Evolutionary conservation across 2,329 filamentous ascomycete species (phyloP).

Genomic region (Grosmannia huntii): DNA sequence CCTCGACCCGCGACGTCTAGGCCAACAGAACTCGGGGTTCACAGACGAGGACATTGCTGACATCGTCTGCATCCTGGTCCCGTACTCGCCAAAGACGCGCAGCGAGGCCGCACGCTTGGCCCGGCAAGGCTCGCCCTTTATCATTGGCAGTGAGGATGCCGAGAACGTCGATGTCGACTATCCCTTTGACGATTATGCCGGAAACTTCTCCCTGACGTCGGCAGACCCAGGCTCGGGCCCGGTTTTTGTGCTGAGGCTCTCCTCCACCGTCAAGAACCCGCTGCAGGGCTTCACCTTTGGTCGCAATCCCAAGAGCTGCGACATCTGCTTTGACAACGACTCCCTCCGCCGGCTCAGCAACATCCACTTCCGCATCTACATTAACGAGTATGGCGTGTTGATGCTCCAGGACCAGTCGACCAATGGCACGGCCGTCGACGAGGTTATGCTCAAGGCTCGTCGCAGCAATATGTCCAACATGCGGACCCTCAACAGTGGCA

Average conservation of each 20-base stretch:
- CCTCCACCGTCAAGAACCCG: slow-evolving; percentile 56
- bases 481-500: slow-evolving; percentile 59
- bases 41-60: slow-evolving; percentile 73
- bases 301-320: slow-evolving; percentile 57
- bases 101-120: slow-evolving; percentile 49
- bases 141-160: slow-evolving; percentile 35
- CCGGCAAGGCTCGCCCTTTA: slow-evolving; percentile 31
- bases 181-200: slow-evolving; percentile 34
- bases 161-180: slow-evolving; percentile 39
- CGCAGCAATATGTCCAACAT: slow-evolving; percentile 17
- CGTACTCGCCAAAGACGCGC: slow-evolving; percentile 59
- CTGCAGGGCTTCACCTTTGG: slow-evolving; percentile 74
- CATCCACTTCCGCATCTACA: slow-evolving; percentile 86
- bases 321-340: slow-evolving; percentile 56
- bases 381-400: slow-evolving; percentile 72
- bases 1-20: slow-evolving; percentile 67
- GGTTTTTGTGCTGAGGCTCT: slow-evolving; percentile 72
- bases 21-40: slow-evolving; percentile 71
- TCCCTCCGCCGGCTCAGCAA: slow-evolving; percentile 71
- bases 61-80: slow-evolving; percentile 79
- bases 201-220: slow-evolving; percentile 37
- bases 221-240: slow-evolving; percentile 36
- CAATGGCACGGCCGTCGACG: slow-evolving; percentile 88
- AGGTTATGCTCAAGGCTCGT: slow-evolving; percentile 41
- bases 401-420: slow-evolving; percentile 93